Percentiles rank a stretch among this genome's conserved stretches.
Conservation (phyloP, 202 grass and related monocot genomes). For the Panicum hallii region DNA sequence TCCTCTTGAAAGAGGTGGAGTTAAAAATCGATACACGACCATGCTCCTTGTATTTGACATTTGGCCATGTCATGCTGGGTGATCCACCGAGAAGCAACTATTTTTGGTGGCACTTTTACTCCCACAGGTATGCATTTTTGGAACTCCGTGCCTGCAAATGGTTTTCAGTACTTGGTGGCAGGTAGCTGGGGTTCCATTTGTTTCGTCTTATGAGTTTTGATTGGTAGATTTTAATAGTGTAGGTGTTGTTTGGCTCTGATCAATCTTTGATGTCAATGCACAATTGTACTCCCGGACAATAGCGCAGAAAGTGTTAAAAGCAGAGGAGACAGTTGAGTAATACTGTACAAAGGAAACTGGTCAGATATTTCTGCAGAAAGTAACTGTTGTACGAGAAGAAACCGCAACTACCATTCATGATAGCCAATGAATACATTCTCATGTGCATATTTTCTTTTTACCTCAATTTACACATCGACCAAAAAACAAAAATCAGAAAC, state of each 20-base stretch:
- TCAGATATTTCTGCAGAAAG: not conserved
- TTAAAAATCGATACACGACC: no score
- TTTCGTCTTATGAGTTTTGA: no score
- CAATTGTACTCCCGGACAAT: not conserved
- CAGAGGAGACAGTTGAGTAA: not conserved
- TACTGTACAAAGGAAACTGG: not conserved
- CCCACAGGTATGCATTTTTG: no score
- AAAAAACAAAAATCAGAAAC: not conserved
- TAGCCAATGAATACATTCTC: constrained; percentile 20
- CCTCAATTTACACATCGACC: constrained; percentile 23
- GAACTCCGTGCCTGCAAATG: no score
- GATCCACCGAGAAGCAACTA: no score
- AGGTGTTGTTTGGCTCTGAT: not conserved
- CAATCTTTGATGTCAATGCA: not conserved
- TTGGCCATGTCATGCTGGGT: no score
- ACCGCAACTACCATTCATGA: not conserved
- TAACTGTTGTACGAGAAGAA: not conserved
- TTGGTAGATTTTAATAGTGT: not conserved
- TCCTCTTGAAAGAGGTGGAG: no score
- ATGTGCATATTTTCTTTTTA: not conserved
- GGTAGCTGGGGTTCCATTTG: no score
- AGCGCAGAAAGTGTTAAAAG: not conserved
- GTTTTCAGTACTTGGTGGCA: no score
- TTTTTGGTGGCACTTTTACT: no score
- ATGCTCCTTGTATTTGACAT: no score